phyloP scores from a whole-genome alignment of 441 rosid species.

The Pelargonium citronellum region DNA sequence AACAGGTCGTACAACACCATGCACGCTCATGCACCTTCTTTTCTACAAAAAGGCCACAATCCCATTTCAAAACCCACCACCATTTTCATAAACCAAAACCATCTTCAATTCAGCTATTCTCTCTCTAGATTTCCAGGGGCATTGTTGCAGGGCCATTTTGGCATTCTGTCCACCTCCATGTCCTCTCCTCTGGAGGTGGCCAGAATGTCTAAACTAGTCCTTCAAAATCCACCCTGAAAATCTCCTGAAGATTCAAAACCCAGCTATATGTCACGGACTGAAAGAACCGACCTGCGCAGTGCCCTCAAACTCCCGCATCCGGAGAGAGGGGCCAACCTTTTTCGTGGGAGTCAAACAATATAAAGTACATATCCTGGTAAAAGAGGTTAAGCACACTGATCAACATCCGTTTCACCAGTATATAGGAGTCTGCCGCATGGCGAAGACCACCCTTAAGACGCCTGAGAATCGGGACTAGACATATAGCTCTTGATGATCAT shows the following conservation, averaged over 20 bases:
- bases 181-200: conserved; percentile 26
- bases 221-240: conserved; percentile 19
- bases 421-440: too few relatives aligned
- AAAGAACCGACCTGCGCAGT: not conserved
- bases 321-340: too few relatives aligned
- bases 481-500: too few relatives aligned
- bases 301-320: too few relatives aligned
- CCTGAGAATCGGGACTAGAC: not conserved
- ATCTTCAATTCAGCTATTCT: not conserved
- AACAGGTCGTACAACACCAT: conserved; percentile 24
- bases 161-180: conserved; percentile 58
- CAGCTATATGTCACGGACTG: too few relatives aligned
- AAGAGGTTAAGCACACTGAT: too few relatives aligned
- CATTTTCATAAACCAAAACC: not conserved
- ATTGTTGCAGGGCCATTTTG: conserved; percentile 43
- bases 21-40: conserved; percentile 35
- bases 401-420: too few relatives aligned
- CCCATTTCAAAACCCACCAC: conserved; percentile 16
- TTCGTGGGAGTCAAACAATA: too few relatives aligned
- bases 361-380: too few relatives aligned
- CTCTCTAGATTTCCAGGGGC: conserved; percentile 29
- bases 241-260: not conserved
- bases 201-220: conserved; percentile 31
- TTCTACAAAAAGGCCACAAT: conserved; percentile 12
- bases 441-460: too few relatives aligned